These are phyloP conservation scores for Nepenthes mirabilis DNA, from an alignment of 148 eudicot species.

Conservation along the genomic window DNA sequence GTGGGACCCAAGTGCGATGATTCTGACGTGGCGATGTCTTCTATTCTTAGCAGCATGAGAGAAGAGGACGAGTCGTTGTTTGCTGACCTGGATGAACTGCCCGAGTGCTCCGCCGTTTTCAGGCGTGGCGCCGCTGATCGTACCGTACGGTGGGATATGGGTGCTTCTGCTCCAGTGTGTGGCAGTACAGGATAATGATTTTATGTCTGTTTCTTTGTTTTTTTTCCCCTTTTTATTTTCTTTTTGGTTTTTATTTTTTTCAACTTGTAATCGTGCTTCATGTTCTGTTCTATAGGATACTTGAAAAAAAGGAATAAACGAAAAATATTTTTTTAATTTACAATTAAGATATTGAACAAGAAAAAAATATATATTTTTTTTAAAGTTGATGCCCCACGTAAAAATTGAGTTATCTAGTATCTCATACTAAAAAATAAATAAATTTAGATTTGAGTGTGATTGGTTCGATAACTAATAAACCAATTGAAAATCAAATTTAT, in stretches of 20 bases:
- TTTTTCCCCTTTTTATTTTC: neutral
- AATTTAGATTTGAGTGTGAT: too few species aligned
- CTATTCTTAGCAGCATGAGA: neutral
- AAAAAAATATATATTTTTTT: too few species aligned
- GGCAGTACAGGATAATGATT: neutral
- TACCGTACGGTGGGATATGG: neutral
- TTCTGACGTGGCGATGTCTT: neutral
- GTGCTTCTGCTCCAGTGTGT: neutral
- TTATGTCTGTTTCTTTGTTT: neutral
- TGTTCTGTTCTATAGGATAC: too few species aligned
- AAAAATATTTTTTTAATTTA: too few species aligned
- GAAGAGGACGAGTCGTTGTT: conserved; percentile 4
- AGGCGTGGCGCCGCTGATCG: neutral
- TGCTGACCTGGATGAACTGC: conserved; percentile 7
- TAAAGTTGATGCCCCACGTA: too few species aligned
- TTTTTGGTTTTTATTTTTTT: neutral
- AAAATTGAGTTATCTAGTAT: too few species aligned
- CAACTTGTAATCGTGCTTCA: neutral
- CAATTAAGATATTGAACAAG: too few species aligned
- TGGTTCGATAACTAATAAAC: too few species aligned
- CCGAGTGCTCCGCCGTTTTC: conserved; percentile 8
- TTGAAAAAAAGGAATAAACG: too few species aligned
- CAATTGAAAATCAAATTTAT: too few species aligned
- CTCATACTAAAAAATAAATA: too few species aligned
- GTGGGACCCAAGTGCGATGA: neutral